Conservation (phyloP, 2,329 filamentous ascomycete genomes). For the Orbilia oligospora region DNA sequence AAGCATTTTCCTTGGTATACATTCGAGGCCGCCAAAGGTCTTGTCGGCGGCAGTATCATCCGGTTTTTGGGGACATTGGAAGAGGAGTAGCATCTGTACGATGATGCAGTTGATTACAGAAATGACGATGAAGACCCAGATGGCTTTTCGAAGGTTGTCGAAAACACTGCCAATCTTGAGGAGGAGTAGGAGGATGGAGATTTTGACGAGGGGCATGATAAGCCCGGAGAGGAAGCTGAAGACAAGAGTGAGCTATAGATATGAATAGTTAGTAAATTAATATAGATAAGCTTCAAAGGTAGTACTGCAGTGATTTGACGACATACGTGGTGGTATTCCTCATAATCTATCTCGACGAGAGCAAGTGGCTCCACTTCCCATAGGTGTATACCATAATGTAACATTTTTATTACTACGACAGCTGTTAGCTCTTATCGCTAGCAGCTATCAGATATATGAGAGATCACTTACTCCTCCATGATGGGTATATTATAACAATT, state of each 20-base stretch:
- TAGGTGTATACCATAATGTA: constrained; percentile 58
- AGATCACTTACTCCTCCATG: constrained; percentile 51
- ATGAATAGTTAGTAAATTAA: not conserved
- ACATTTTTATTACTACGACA: constrained; percentile 53
- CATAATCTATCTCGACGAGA: constrained; percentile 46
- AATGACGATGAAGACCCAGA: constrained; percentile 57
- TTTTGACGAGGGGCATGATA: constrained; percentile 60
- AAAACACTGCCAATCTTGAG: constrained; percentile 59
- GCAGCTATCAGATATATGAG: not conserved
- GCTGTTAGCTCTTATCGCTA: constrained; percentile 8
- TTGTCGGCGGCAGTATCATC: constrained; percentile 51
- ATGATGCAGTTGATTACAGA: constrained; percentile 51
- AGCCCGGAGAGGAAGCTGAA: constrained; percentile 58
- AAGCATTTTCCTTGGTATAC: constrained; percentile 54
- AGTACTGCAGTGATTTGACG: not conserved
- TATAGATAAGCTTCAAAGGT: not conserved
- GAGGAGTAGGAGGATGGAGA: constrained; percentile 55
- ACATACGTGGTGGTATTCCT: constrained; percentile 55
- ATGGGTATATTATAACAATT: constrained; percentile 58
- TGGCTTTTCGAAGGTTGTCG: constrained; percentile 56
- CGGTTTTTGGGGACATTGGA: constrained; percentile 57
- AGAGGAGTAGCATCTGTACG: constrained; percentile 55
- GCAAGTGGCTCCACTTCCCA: constrained; percentile 56
- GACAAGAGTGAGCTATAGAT: constrained; percentile 40
- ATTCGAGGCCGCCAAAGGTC: constrained; percentile 48